phyloP scores from a whole-genome alignment of 2,329 filamentous ascomycete species.

The Plenodomus tracheiphilus region DNA sequence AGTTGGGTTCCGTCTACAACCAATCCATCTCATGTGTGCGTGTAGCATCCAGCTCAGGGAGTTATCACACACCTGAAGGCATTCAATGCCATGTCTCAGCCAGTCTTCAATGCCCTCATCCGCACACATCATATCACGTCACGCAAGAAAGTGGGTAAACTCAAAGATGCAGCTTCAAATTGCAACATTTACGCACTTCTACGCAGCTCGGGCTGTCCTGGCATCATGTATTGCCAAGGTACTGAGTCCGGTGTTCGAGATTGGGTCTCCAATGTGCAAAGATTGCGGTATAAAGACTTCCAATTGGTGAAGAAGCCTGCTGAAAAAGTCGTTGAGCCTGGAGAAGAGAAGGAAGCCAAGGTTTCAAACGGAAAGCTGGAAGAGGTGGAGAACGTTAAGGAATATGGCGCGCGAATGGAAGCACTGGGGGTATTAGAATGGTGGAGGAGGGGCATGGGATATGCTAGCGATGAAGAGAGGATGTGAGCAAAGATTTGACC shows the following conservation, averaged over 20 bases:
- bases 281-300: conserved; percentile 73
- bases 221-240: conserved; percentile 78
- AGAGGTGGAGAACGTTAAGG: conserved; percentile 66
- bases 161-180: conserved; percentile 66
- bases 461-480: conserved; percentile 24
- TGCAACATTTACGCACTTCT: conserved; percentile 66
- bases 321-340: conserved; percentile 20
- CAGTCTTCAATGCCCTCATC: conserved; percentile 63
- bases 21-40: neutral
- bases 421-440: conserved; percentile 61
- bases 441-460: conserved; percentile 73
- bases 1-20: too few species aligned
- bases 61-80: too few species aligned
- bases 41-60: too few species aligned
- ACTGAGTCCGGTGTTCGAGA: conserved; percentile 58
- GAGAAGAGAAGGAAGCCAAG: neutral
- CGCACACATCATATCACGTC: conserved; percentile 82
- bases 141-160: conserved; percentile 69
- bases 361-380: conserved; percentile 44
- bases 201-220: conserved; percentile 69
- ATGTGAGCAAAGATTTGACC: neutral
- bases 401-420: conserved; percentile 67
- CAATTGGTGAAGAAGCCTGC: conserved; percentile 63
- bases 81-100: conserved; percentile 22
- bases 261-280: conserved; percentile 68